Conservation (phyloP, 257 asterid species). For the Scutellaria galericulata region DNA sequence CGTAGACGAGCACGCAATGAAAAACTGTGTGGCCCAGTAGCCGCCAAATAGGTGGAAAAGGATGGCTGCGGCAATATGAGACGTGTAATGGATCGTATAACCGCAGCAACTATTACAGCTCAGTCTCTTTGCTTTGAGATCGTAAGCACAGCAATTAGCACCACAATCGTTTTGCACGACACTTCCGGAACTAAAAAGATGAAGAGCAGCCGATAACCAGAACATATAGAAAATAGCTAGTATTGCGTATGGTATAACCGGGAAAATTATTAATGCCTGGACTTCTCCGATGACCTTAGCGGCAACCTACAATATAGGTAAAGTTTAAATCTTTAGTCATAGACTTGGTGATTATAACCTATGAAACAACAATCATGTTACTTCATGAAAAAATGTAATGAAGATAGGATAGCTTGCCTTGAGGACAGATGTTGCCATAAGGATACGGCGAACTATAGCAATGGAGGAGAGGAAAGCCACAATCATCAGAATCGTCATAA, state of each 20-base stretch:
- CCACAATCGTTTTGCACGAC: constrained; percentile 77
- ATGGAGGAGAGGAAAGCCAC: constrained; percentile 83
- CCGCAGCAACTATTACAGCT: constrained; percentile 96
- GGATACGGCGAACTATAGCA: constrained; percentile 92
- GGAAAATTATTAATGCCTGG: constrained; percentile 84
- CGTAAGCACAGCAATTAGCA: constrained; percentile 92
- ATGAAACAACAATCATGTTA: not conserved
- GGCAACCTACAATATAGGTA: constrained; percentile 71
- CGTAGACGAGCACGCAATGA: constrained; percentile 78
- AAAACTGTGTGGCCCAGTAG: constrained; percentile 93
- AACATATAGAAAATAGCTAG: constrained; percentile 87
- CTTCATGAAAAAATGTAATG: not conserved
- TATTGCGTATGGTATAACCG: constrained; percentile 76
- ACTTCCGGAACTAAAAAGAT: constrained; percentile 92
- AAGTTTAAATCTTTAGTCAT: not conserved
- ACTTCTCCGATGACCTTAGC: constrained; percentile 99
- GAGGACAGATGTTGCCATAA: constrained; percentile 97
- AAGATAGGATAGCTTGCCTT: constrained; percentile 66
- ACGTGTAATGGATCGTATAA: constrained; percentile 70
- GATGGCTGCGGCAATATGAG: constrained; percentile 81
- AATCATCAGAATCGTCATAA: constrained; percentile 84
- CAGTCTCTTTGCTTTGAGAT: constrained; percentile 73
- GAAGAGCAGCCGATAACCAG: constrained; percentile 93
- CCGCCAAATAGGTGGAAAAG: constrained; percentile 93
- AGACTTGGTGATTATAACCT: not conserved